Conservation (phyloP, 176 grass and related monocot genomes). For the Paspalum notatum region DNA sequence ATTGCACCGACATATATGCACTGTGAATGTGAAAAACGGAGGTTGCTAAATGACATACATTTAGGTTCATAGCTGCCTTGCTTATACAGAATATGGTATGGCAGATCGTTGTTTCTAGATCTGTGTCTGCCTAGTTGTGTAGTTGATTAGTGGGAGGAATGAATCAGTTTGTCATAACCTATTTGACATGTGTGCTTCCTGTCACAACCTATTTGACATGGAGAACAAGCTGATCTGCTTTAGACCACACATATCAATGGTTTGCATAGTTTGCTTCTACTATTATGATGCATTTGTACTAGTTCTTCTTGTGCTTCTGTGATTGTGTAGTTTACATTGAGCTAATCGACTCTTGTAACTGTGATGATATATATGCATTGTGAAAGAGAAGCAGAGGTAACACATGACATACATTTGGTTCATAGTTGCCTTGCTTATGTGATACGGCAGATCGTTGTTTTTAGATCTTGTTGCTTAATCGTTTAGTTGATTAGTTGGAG, state of each 20-base stretch:
- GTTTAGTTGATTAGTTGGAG: too few relatives aligned
- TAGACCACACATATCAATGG: background rate
- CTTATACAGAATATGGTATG: too few relatives aligned
- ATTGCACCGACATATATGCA: background rate
- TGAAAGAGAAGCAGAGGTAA: background rate
- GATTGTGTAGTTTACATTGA: background rate
- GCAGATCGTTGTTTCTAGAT: too few relatives aligned
- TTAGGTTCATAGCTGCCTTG: too few relatives aligned
- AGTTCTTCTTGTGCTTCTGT: background rate
- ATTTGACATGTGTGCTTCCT: too few relatives aligned
- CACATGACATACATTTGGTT: background rate
- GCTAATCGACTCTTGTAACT: background rate
- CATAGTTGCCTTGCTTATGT: background rate
- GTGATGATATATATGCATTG: background rate
- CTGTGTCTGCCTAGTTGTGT: too few relatives aligned
- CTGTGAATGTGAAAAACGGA: too few relatives aligned
- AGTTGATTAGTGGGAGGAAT: too few relatives aligned
- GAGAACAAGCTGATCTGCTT: slow-evolving; percentile 38
- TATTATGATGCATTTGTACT: background rate
- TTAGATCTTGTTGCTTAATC: background rate
- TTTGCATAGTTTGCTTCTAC: background rate
- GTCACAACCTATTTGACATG: background rate
- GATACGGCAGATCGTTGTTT: background rate
- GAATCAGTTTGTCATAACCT: too few relatives aligned
- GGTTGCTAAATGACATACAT: too few relatives aligned